Evolutionary conservation across 768 basidiomycete species (phyloP).

Genomic region (Psilocybe subaeruginosa): DNA sequence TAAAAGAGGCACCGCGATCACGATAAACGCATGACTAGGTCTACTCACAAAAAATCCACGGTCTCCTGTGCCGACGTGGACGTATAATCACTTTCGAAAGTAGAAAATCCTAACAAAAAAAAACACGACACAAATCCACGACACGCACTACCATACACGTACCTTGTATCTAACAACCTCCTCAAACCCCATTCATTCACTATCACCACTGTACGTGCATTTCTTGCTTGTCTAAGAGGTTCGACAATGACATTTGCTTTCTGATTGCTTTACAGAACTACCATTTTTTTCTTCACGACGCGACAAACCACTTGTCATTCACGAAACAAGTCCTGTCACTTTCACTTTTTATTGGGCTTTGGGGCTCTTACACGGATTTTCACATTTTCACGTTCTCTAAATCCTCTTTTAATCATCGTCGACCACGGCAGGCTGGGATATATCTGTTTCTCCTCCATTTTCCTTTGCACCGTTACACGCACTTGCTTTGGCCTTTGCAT

Average conservation of each 20-base stretch:
- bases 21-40: constrained; percentile 28
- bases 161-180: constrained; percentile 21
- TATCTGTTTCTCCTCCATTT: background rate
- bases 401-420: background rate
- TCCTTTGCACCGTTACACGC: constrained; percentile 14
- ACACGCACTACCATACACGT: constrained; percentile 27
- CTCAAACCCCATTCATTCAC: constrained; percentile 16
- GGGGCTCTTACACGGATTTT: constrained; percentile 14
- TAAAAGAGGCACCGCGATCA: constrained; percentile 25
- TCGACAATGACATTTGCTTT: background rate
- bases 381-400: background rate
- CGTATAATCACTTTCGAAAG: constrained; percentile 1
- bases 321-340: constrained; percentile 51
- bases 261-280: background rate
- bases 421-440: background rate
- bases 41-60: constrained; percentile 10
- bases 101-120: background rate
- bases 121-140: background rate
- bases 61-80: background rate
- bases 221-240: background rate
- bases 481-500: background rate
- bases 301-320: constrained; percentile 48
- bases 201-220: constrained; percentile 21
- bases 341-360: constrained; percentile 24
- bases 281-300: constrained; percentile 25